Evolutionary conservation across 2,329 filamentous ascomycete species (phyloP), one percentile per base, ranked within the genome.

Genomic region (Macrophomina tecta): DNA sequence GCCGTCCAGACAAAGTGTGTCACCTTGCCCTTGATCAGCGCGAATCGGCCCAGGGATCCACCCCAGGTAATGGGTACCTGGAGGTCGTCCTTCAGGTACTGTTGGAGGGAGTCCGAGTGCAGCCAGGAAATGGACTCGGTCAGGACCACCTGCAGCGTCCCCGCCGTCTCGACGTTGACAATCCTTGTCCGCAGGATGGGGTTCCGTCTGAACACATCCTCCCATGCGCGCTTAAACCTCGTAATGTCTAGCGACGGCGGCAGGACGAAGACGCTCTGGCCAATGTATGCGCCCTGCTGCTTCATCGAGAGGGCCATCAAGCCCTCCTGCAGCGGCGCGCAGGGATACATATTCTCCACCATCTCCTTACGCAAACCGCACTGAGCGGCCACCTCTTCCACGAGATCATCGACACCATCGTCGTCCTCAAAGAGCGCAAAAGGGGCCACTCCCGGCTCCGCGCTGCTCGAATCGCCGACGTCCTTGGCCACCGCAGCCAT

Each of bases 241-340:
- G 68, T 34, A 9, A 77, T 49, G 60, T 77, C 70, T 12, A 49
- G 61, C 11, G 32, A n/a, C 18, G 61, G 61, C 12, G 73, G 73
- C 34, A 81, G 69, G 3, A 70, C 69, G 8, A 64, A 18, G 4
- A 64, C 61, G 18, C 34, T 36, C 61, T 52, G 42, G 46, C 83
- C 83, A 1, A 87, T 80, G 49, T 87, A 88, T 0, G 83, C 82
- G 52, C 84, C 84, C 40, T 79, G 78, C 34, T 82, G 77, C 71
- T 84, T 85, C 67, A 80, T 79, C 2, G 85, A 84, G 4, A 87
- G 73, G 0, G 84, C 83, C 77, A 87, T 82, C 2, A 87, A 78
- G 1, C 82, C 84, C 71, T 86, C 84, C 68, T 88, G 85, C 1
- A 86, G 76, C 0, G 84, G 81, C 0, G 84, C 85, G 74, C 84